These are phyloP conservation scores for Cystofilobasidium macerans DNA, from an alignment of 768 basidiomycete genomes.

Conservation along the genomic window DNA sequence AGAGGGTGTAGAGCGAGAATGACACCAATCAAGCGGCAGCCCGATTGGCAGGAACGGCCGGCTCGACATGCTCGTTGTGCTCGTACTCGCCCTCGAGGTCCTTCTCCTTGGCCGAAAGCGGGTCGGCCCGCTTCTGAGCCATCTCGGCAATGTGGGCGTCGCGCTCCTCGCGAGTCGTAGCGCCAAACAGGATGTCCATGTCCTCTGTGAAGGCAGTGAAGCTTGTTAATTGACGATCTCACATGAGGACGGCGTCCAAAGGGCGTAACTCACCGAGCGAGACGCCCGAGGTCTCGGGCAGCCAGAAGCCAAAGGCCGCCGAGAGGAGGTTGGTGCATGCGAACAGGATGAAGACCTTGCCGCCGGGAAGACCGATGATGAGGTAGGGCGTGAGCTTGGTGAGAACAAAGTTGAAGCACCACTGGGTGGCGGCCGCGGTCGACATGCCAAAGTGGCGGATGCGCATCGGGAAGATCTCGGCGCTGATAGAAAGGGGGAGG, in stretches of 20 bases:
- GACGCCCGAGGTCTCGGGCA: conserved; percentile 18
- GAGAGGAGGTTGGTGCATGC: conserved; percentile 18
- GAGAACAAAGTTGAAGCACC: conserved; percentile 21
- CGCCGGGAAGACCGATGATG: conserved; percentile 12
- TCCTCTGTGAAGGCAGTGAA: conserved; percentile 10
- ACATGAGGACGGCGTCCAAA: no score
- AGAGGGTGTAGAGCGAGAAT: no score
- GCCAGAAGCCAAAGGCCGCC: conserved; percentile 22
- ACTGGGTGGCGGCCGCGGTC: conserved; percentile 20
- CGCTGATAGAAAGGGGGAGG: background rate
- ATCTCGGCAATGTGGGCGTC: conserved; percentile 11
- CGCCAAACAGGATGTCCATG: conserved; percentile 18
- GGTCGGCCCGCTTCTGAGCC: background rate
- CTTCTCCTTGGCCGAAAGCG: background rate
- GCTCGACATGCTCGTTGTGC: conserved; percentile 5
- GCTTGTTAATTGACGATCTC: no score
- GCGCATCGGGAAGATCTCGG: conserved; percentile 22
- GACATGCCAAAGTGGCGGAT: conserved; percentile 23
- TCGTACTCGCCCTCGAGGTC: conserved; percentile 3
- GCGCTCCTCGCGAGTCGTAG: conserved; percentile 20
- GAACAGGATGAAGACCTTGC: conserved; percentile 17
- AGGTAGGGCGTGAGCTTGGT: conserved; percentile 21
- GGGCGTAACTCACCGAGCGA: no score
- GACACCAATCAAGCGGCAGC: no score
- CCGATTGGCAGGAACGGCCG: background rate